These are phyloP conservation scores for Ceriops decandra DNA, from an alignment of 345 rosid genomes.

Conservation along the genomic window DNA sequence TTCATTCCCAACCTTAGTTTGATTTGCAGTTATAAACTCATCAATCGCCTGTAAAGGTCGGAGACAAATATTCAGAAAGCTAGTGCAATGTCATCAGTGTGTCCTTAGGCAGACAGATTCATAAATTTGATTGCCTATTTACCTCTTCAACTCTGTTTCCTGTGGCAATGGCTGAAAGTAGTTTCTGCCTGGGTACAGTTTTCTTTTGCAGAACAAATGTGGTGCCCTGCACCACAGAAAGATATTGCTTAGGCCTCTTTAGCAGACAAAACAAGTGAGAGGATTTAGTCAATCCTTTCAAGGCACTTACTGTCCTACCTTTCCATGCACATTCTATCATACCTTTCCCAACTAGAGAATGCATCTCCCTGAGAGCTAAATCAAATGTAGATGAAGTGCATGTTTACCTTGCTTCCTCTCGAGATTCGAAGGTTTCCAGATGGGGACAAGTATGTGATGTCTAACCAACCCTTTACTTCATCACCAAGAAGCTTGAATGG, in stretches of 20 bases:
- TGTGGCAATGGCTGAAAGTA: conserved; percentile 65
- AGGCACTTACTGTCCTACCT: neutral
- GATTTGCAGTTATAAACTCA: conserved; percentile 45
- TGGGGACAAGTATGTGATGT: conserved; percentile 73
- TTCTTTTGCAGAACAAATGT: conserved; percentile 91
- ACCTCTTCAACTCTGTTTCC: conserved; percentile 58
- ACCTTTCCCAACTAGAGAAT: neutral
- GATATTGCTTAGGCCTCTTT: conserved; percentile 17
- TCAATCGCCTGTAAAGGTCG: conserved; percentile 57
- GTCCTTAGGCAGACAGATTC: too few relatives aligned
- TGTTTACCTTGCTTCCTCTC: conserved; percentile 83
- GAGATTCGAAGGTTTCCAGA: conserved; percentile 90
- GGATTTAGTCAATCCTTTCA: neutral
- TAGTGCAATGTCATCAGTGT: neutral
- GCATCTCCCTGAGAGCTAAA: neutral
- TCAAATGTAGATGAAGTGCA: neutral
- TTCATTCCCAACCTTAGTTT: conserved; percentile 33
- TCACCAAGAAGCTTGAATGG: conserved; percentile 96
- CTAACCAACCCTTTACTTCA: conserved; percentile 96
- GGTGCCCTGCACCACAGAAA: conserved; percentile 89
- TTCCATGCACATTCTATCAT: neutral
- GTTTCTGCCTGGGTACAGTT: conserved; percentile 68
- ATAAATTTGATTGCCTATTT: neutral
- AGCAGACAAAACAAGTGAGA: conserved; percentile 11
- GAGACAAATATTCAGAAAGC: neutral